Evolutionary conservation across 352 stramenopile genomes (phyloP).

Genomic region (Globisporangium spiculum): DNA sequence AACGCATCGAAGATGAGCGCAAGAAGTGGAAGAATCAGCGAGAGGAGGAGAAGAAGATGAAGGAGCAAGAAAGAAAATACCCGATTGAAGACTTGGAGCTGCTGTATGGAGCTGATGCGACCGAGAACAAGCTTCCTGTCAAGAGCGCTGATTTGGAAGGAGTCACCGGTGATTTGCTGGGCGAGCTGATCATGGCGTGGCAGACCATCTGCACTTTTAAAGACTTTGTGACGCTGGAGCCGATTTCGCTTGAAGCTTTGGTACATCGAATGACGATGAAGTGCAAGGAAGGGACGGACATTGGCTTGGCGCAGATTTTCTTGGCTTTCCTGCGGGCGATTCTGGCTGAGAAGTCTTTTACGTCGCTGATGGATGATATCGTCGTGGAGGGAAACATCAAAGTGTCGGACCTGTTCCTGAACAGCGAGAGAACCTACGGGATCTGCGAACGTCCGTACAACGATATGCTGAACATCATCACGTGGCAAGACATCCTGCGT

Average conservation of each 20-base stretch:
- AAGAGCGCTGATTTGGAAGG: slow-evolving; percentile 37
- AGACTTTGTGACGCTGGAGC: slow-evolving; percentile 57
- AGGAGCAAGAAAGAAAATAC: slow-evolving; percentile 63
- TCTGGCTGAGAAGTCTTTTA: slow-evolving; percentile 76
- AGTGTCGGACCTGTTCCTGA: slow-evolving; percentile 74
- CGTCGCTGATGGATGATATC: slow-evolving; percentile 68
- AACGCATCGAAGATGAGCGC: slow-evolving; percentile 42
- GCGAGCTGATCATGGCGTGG: slow-evolving; percentile 77
- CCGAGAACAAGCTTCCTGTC: slow-evolving; percentile 36
- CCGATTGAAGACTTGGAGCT: slow-evolving; percentile 72
- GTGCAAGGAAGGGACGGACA: slow-evolving; percentile 39
- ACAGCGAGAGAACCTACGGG: slow-evolving; percentile 68
- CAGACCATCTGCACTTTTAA: slow-evolving; percentile 78
- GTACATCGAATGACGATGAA: slow-evolving; percentile 46
- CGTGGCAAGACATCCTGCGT: slow-evolving; percentile 82
- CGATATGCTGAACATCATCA: slow-evolving; percentile 78
- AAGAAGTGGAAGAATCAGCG: slow-evolving; percentile 48
- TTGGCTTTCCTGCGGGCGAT: slow-evolving; percentile 70
- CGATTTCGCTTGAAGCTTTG: slow-evolving; percentile 61
- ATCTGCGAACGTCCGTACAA: slow-evolving; percentile 64
- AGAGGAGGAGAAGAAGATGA: slow-evolving; percentile 59
- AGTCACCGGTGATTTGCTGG: slow-evolving; percentile 54
- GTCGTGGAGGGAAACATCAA: slow-evolving; percentile 81
- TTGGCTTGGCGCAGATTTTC: slow-evolving; percentile 64
- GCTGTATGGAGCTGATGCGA: slow-evolving; percentile 35